These are phyloP conservation scores for Euptelea pleiosperma DNA, from an alignment of 164 flowering plant species.

Conservation along the genomic window DNA sequence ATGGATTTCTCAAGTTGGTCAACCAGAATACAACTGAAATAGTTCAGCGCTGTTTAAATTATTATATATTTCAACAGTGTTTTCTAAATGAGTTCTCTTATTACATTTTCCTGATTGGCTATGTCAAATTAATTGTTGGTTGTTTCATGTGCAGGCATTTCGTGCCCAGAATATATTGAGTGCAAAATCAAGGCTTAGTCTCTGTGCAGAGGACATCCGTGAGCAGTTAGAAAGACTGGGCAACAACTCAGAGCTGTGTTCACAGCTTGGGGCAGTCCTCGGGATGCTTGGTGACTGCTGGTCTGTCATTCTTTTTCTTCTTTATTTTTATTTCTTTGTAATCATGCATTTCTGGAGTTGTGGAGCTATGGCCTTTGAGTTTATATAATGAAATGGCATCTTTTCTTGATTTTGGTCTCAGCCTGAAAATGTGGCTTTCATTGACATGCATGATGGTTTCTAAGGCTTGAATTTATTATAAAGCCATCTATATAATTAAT, in stretches of 20 bases:
- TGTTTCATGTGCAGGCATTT: constrained; percentile 61
- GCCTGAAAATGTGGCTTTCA: too few relatives aligned
- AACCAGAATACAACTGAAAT: not conserved
- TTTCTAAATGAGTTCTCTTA: not conserved
- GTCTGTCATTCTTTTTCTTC: constrained; percentile 32
- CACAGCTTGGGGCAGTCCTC: constrained; percentile 95
- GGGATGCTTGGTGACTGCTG: constrained; percentile 99
- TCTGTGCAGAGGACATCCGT: constrained; percentile 82
- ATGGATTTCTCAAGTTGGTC: not conserved
- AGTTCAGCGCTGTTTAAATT: too few relatives aligned
- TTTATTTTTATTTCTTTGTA: constrained; percentile 2
- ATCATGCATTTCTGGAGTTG: not conserved
- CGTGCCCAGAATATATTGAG: constrained; percentile 83
- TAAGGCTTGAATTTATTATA: too few relatives aligned
- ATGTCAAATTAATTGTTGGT: constrained; percentile 2
- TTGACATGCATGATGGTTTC: too few relatives aligned
- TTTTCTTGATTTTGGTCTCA: not conserved
- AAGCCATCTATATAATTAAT: too few relatives aligned
- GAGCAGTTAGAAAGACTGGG: constrained; percentile 68
- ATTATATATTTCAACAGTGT: too few relatives aligned
- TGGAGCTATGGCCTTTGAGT: not conserved
- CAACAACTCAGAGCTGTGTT: constrained; percentile 73
- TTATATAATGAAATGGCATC: not conserved
- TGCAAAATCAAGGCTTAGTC: constrained; percentile 83
- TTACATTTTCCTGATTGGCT: not conserved